Evolutionary conservation across 2,329 filamentous ascomycete species (phyloP).

Genomic region (Dactylellina leptospora): DNA sequence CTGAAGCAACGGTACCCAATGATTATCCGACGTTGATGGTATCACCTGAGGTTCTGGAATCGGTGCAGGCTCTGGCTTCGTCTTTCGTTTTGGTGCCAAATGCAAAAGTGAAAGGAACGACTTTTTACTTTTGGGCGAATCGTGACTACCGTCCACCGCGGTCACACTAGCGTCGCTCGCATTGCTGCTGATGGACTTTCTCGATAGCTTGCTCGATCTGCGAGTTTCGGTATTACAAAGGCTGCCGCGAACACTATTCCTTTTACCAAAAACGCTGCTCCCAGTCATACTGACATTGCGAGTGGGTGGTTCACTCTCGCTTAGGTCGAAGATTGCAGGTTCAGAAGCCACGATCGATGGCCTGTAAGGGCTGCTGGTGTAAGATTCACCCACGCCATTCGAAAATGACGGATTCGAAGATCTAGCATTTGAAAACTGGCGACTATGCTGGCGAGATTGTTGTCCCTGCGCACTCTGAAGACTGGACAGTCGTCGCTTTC

Average conservation of each 20-base stretch:
- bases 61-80: neutral
- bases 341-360: slow-evolving; percentile 38
- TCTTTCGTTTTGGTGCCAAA: neutral
- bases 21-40: slow-evolving; percentile 1
- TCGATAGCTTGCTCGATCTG: slow-evolving; percentile 40
- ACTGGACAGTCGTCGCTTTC: slow-evolving; percentile 15
- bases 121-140: slow-evolving; percentile 19
- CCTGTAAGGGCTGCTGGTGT: slow-evolving; percentile 28
- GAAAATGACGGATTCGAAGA: slow-evolving; percentile 18
- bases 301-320: slow-evolving; percentile 33
- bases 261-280: slow-evolving; percentile 17
- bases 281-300: slow-evolving; percentile 24
- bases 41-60: slow-evolving; percentile 12
- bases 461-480: slow-evolving; percentile 20
- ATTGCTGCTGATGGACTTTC: slow-evolving; percentile 24
- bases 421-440: slow-evolving; percentile 6
- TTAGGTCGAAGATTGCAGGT: slow-evolving; percentile 34
- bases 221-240: slow-evolving; percentile 3
- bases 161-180: slow-evolving; percentile 3
- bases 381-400: slow-evolving; percentile 13
- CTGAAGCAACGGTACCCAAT: slow-evolving; percentile 20
- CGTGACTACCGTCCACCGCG: slow-evolving; percentile 8
- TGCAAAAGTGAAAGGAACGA: slow-evolving; percentile 32
- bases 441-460: slow-evolving; percentile 15
- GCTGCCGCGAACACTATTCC: neutral